Base-by-base conservation (phyloP, 345 rosid species). In the Diplotaxis tenuifolia region DNA sequence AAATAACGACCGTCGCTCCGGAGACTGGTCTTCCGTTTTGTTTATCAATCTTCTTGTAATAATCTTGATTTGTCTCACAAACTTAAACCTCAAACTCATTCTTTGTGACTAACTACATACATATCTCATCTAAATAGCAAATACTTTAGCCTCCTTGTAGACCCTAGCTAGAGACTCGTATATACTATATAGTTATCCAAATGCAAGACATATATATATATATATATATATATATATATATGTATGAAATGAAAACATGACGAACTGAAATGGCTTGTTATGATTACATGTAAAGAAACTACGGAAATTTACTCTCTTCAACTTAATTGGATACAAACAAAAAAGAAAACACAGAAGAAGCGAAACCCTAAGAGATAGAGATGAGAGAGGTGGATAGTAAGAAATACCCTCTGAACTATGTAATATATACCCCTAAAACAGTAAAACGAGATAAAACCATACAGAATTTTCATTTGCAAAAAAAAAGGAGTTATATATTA, bases 1-100 rank as follows among this genome's bases (percentile, higher is more conserved):
- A 86, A 88, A 84, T 84, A 79, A 87, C 89, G 84, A 83, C 96
- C 75, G 86, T 74, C 29, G 52, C 73, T 74, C 50, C 40, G 16
- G 15, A 32, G 9, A 57, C 4, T 42, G 47, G 25, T 73, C 72
- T 56, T 47, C 34, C 34, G 14, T 19, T 18, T 42, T 4, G 40
- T 3, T 54, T 25, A 19, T 9, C 47, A 70, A 18, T 73, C 72
- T 23, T 74, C 23, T n/a, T 42, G 38, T 9, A 29, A 6, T 18
- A 54, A 54, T 22, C 38, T 65, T 47, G 50, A 45, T 45, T 23
- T n/a, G 38, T 25, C 57, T 65, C 58, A 49, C 42, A 28, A 16
- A 28, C 70, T 65, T 52, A 34, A 50, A 21, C 31, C 42, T 67
- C 57, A 27, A 45, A 47, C 57, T 65, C 63, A 22, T 19, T n/a